Base-by-base conservation (phyloP, 2,329 filamentous ascomycete genomes). In the Cercospora beticola region DNA sequence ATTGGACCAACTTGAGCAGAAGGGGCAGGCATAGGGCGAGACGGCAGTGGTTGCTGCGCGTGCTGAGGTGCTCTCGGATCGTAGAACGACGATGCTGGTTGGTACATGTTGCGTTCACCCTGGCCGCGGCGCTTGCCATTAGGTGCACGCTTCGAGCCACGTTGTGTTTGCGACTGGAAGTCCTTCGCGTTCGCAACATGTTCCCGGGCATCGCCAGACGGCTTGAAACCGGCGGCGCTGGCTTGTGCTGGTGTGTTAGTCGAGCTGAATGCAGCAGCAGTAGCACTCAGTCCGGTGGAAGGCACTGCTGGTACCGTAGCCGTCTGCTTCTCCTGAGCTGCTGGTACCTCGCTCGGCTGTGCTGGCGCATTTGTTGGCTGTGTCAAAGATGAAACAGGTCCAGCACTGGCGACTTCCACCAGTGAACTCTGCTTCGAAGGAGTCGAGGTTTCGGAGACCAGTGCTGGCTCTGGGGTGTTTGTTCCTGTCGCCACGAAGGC, bases 51-150 rank as follows among this genome's bases (percentile, higher is more conserved):
- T 23, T 61, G 61, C 10, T 21, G 62, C 14, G 54, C 31, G 21
- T 56, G 62, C 23, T 21, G 31, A 36, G 49, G 26, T 14, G 57
- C 5, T 23, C 46, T 65, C 14, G 63, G 26, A 31, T 60, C 28
- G 26, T 59, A 40, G 14, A 64, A 67, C 12, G 43, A 33, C 30
- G 59, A 28, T 9, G 26, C 52, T 31, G 65, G 54, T n/a, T 43
- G 60, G 31, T 49, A 60, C 16, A 16, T 31, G 23, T 52, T 40
- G 30, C 31, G 62, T 18, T 68, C 62, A 14, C 54, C 23, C 23
- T 57, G 33, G 31, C 57, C 60, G 49, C 57, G 46, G 58, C 62
- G 62, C 66, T 65, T 68, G 46, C 59, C 64, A 62, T 43, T 56
- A 36, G 66, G 56, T 18, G 58, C 67, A 36, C 67, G 67, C 60